Base-by-base conservation (phyloP, 139 green algal genomes). In the Picochlorum sp. region DNA sequence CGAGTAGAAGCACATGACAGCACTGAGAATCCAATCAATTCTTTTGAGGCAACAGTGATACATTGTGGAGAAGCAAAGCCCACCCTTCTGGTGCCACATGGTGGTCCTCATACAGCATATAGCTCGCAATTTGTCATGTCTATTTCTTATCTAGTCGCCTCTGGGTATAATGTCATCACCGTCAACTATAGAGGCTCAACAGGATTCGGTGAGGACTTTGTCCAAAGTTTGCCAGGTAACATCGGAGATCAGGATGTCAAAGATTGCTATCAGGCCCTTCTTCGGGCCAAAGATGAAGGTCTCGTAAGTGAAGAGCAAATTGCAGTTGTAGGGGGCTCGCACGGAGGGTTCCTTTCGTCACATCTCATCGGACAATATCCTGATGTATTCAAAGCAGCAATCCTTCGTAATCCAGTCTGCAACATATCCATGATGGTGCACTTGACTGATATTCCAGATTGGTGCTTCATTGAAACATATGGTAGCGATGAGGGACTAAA, bases 321-420 rank as follows among this genome's bases (percentile, higher is more conserved):
- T 41, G 81, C 76, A 1, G 80, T 92, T 3, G 71, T 92, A 6
- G 91, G 91, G 30, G 91, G 91, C 61, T 88, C 73, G 5, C 91
- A 97, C 70, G 91, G 91, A 18, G 91, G 90, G 38, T 97, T 97
- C 72, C 77, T 97, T 13, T 81, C 86, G 1, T 78, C 72, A 9
- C 85, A 97, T 72, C 77, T 97, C 32, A 45, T 95, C 45, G 91
- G 91, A 7, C 90, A 96, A 82, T 69, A 90, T 67, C 80, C 86
- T 0, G 63, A 60, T 1, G 41, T 37, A 32, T 94, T 91, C 77
- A 73, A 70, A n/a, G 77, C 67, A 3, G 91, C 75, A 16, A 67
- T 96, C 26, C 76, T 96, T 66, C 83, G 88, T 57, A 97, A 97
- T 76, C 91, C 91, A 3, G 91, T 97, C 20, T 83, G 81, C 69